Base-by-base conservation (phyloP, 768 basidiomycete species). In the Lactarius hatsudake region DNA sequence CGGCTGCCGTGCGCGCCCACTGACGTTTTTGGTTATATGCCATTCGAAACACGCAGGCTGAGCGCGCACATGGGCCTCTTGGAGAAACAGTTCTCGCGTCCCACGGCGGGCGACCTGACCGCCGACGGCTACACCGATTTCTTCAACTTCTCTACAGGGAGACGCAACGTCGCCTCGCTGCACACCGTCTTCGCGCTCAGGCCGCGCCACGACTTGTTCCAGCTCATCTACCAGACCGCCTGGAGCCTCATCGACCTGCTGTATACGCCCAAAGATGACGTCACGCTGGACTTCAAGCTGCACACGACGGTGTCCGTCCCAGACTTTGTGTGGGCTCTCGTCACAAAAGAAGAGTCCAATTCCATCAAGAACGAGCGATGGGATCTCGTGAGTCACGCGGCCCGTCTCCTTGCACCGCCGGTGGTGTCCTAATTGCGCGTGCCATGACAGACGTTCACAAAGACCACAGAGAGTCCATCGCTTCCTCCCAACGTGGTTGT, bases 81-180 rank as follows among this genome's bases (percentile, higher is more conserved):
- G 66, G 75, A 81, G 55, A 76, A 83, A 42, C 93, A 96, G 76
- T 97, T 97, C 79, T 87, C 91, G 13, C 82, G 79, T 56, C 89
- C 93, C 1, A 79, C 82, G 10, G 80, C 79, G 42, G 78, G 78
- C 5, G 85, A 84, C 12, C 77, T 90, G 59, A 81, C 82, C 40
- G 64, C 81, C 48, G 93, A 94, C 72, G 93, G 92, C 23, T 81
- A 88, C 72, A 82, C 87, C 3, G 92, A 94, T 78, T 90, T 87
- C 74, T 91, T 93, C 80, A 82, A 83, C 74, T 97, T 91, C 78
- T 93, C 93, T 51, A 94, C 94, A 2, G 95, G 95, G 62, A 81
- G 95, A 67, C 89, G 90, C 66, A 87, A 86, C 70, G 74, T 94
- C 63, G 79, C 84, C 32, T 90, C 89, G 36, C 81, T 95, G 62